Evolutionary conservation across 805 yeast species (phyloP), one percentile per base, ranked within the genome.

Genomic region (Yamadazyma laniorum): DNA sequence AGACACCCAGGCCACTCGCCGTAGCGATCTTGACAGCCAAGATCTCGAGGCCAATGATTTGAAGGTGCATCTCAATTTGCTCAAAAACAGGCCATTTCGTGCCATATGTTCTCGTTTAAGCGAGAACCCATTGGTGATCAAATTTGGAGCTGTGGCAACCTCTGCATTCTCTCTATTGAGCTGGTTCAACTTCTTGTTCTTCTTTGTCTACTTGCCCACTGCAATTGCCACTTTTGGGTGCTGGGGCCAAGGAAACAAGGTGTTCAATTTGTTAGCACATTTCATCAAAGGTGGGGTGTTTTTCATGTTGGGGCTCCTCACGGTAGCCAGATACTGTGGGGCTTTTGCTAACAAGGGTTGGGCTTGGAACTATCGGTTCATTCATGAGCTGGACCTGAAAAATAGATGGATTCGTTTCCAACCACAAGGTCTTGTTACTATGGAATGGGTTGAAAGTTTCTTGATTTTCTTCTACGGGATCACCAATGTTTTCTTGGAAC

Each of bases 211-310:
- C 52, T 51, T 82, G n/a, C 70, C 77, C 29, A 65, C 77, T 3
- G 83, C 77, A 2, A 53, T 80, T 21, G 86, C 88, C 5, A 80
- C 84, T 5, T 84, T 85, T 30, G 76, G 74, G 37, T 55, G 82
- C 28, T 60, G 89, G 52, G 98, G 95, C 27, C 63, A 76, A 59
- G 90, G 79, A 3, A 55, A 51, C 9, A 67, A 68, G 15, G 82
- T 90, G 11, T 91, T 87, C 66, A 88, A 87, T 51, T 61, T 91
- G 36, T 71, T 91, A 40, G 99, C 99, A 1, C 99, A 91, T 62
- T 87, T 88, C 74, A 91, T 91, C 59, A 91, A 91, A 61, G 99
- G 99, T 43, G 93, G 91, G 18, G 93, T 91, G 2, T 91, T 91
- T 56, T 72, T 88, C 42, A 46, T 71, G 4, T 65, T 85, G 27